Evolutionary conservation across 2,329 filamentous ascomycete species (phyloP), one percentile per base, ranked within the genome.

Genomic region (Diaporthe batatas): DNA sequence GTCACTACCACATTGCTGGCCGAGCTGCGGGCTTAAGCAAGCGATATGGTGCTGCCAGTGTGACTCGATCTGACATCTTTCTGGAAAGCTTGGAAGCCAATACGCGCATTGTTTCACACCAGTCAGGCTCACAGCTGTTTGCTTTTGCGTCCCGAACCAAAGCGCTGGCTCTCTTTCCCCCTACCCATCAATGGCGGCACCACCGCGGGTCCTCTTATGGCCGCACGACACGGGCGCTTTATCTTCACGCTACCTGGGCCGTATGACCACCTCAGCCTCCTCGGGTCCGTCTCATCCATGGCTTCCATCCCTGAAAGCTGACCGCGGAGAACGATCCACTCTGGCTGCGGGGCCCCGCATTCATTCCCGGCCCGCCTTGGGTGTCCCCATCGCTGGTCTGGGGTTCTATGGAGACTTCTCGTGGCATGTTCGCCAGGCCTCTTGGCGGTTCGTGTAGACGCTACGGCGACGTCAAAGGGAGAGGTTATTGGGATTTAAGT

Each of bases 21-120:
- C 62, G 62, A 39, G 47, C 44, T 53, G 62, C n/a, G 18, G 32
- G 32, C 32, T 25, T 25, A 51, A 36, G 21, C 62, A 51, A 36
- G 44, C 44, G 29, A 34, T 34, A 16, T 23, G 44, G 29, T 65
- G 62, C 44, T 51, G 62, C n/a, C 29, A 51, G 25, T 51, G 62
- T 47, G 36, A 65, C 62, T 23, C 44, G 62, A 65, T 51, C 62
- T 65, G 62, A 65, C 62, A 14, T 23, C 21, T 65, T 65, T 65
- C 62, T 65, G 44, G 62, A 39, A 39, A 65, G 21, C 62, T 65
- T 65, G 44, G 62, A 51, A 51, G 62, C 29, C 62, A 65, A 65
- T 47, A 65, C 62, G 62, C 44, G 62, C 62, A 65, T 65, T 18
- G 62, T 65, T 65, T 65, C 62, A 65, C 44, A 25, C 29, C 62